Conservation (phyloP, 2,329 filamentous ascomycete genomes). For the Paracoccidioides brasiliensis region DNA sequence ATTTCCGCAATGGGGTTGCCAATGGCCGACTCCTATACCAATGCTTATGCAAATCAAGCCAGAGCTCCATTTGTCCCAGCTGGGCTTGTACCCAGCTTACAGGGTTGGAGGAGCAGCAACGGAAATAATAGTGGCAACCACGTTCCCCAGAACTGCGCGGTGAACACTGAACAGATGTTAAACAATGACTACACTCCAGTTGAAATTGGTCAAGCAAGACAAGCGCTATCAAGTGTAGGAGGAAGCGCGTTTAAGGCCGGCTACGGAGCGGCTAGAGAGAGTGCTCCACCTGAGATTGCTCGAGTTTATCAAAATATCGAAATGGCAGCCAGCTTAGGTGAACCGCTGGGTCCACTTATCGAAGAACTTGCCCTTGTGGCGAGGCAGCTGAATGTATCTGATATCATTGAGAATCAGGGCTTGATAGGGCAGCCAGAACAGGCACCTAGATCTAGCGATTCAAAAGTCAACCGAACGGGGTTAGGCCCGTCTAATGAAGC, state of each 20-base stretch:
- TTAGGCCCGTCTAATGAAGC: background rate
- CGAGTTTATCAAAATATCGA: conserved; percentile 21
- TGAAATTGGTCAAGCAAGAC: background rate
- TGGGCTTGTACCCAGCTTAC: background rate
- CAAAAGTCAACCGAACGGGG: background rate
- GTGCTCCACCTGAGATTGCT: conserved; percentile 14
- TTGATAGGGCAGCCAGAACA: background rate
- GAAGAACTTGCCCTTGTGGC: conserved; percentile 15
- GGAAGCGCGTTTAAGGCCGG: background rate
- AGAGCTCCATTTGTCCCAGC: background rate
- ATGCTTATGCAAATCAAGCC: background rate
- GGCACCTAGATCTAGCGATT: background rate
- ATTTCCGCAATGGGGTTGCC: background rate
- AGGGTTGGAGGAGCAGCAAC: background rate
- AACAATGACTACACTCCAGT: background rate
- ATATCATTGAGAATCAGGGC: background rate
- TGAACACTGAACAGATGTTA: background rate
- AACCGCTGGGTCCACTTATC: conserved; percentile 18
- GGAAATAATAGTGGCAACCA: background rate
- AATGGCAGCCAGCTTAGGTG: conserved; percentile 17
- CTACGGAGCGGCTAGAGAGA: conserved; percentile 7
- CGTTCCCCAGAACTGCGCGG: background rate
- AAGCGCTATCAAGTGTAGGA: background rate
- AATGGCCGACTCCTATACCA: background rate
- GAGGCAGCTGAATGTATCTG: conserved; percentile 5